A percentile compares a stretch with the other conserved stretches of the same genome.
Conservation (phyloP, 495 filamentous ascomycete species). For the Physcia stellaris region DNA sequence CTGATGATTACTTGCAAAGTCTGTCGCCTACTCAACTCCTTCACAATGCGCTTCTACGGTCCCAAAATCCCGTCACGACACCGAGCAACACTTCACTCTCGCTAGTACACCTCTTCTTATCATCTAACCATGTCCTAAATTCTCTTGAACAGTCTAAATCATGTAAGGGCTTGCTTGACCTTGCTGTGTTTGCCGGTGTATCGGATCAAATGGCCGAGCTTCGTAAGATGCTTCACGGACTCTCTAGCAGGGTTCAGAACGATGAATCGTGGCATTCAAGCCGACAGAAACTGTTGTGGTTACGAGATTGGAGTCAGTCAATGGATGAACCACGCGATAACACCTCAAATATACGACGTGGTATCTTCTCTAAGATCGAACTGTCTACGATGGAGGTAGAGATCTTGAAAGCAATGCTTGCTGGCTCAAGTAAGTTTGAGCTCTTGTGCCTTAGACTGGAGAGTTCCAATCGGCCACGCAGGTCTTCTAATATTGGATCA, state of each 20-base stretch:
- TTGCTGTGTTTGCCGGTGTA: conserved; percentile 41
- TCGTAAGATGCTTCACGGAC: conserved; percentile 42
- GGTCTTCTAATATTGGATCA: no score
- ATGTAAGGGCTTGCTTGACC: conserved; percentile 43
- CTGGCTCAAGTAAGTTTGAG: conserved; percentile 56
- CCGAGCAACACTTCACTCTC: conserved; percentile 45
- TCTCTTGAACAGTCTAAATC: conserved; percentile 45
- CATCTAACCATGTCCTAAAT: conserved; percentile 52
- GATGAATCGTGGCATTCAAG: conserved; percentile 54
- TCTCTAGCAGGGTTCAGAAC: conserved; percentile 37
- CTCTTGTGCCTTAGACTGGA: no score
- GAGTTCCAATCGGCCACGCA: no score
- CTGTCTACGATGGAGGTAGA: conserved; percentile 54
- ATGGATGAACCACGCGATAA: conserved; percentile 8
- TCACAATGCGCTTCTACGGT: conserved; percentile 42
- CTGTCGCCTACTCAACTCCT: conserved; percentile 33
- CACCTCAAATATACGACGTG: conserved; percentile 27
- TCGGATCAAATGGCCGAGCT: conserved; percentile 55
- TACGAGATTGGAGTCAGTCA: conserved; percentile 61
- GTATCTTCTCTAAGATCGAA: conserved; percentile 58
- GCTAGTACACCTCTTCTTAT: conserved; percentile 53
- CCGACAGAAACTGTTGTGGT: conserved; percentile 63
- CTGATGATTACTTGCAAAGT: conserved; percentile 24
- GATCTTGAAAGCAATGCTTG: conserved; percentile 58
- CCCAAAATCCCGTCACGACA: conserved; percentile 52